Evolutionary conservation across 179 eudicot genomes (phyloP), one percentile per base, ranked within the genome.

Genomic region (Gypsophila paniculata): DNA sequence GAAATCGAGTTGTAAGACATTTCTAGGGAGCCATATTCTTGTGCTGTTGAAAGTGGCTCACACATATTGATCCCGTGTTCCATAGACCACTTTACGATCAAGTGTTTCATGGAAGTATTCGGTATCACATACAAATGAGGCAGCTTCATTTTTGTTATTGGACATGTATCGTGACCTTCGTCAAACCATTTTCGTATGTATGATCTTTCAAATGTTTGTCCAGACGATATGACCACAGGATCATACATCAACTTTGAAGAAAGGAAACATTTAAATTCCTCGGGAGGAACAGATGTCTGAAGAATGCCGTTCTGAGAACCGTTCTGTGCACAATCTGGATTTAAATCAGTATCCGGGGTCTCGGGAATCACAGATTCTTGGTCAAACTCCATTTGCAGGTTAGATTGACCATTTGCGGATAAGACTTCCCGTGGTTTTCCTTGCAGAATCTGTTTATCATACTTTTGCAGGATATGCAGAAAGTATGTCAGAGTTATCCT

Each of bases 201-300:
- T 55, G 74, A 68, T 81, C 94, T 90, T 75, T 92, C 98, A 72
- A 74, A 92, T 38, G 98, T 88, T 72, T 84, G 79, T 26, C 96
- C 96, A 36, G 96, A 88, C 69, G 86, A 85, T 74, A 88, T 87
- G 61, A 90, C 78, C 13, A 90, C 98, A 49, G 98, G 98, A 69
- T 90, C 96, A 79, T 77, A 61, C 92, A 92, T 87, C 75, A 92
- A 72, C 76, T 77, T 77, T 6, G 53, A 84, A 29, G 96, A 88
- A 67, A 92, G 46, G 52, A 88, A 91, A 75, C 98, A 90, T 69
- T 67, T 78, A 73, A 88, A 90, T 73, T 88, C 96, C 67, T 87
- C 87, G 9, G 92, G 90, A 9, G 86, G 85, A 36, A 57, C 59
- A 14, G 72, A 63, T 51, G 76, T 65, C 60, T 34, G 65, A 19